phyloP scores from a whole-genome alignment of 495 filamentous ascomycete species.

The Venustampulla echinocandica region DNA sequence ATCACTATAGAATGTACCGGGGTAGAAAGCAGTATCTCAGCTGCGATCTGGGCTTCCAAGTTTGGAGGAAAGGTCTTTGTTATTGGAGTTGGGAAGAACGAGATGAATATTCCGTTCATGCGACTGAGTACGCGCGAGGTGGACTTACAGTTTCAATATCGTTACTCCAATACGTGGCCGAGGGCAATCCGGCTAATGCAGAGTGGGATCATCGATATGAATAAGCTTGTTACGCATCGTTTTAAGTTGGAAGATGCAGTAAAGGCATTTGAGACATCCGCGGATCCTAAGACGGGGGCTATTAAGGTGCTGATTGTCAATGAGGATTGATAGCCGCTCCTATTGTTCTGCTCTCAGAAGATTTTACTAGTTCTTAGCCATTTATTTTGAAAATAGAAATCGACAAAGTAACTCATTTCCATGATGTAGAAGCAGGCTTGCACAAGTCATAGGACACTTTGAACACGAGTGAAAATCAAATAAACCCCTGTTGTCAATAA shows the following conservation, averaged over 20 bases:
- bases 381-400: too few relatives aligned
- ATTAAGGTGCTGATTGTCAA: slow-evolving; percentile 91
- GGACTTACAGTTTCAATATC: slow-evolving; percentile 91
- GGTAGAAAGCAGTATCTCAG: slow-evolving; percentile 73
- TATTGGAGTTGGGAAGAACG: slow-evolving; percentile 85
- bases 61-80: slow-evolving; percentile 93
- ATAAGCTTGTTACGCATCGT: slow-evolving; percentile 77
- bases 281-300: slow-evolving; percentile 76
- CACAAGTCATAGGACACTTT: too few relatives aligned
- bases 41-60: slow-evolving; percentile 79
- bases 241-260: slow-evolving; percentile 77
- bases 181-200: slow-evolving; percentile 78
- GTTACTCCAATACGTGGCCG: slow-evolving; percentile 93
- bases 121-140: slow-evolving; percentile 79
- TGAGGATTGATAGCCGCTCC: slow-evolving; percentile 26
- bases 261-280: slow-evolving; percentile 78
- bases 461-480: too few relatives aligned
- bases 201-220: slow-evolving; percentile 71
- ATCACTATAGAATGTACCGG: slow-evolving; percentile 84
- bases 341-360: too few relatives aligned
- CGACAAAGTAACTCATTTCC: too few relatives aligned
- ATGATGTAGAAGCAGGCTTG: too few relatives aligned
- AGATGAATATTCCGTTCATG: slow-evolving; percentile 93
- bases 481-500: too few relatives aligned
- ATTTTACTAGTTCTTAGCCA: too few relatives aligned